These are phyloP conservation scores for Penicillium silybi DNA, from an alignment of 495 filamentous ascomycete genomes.

Conservation along the genomic window DNA sequence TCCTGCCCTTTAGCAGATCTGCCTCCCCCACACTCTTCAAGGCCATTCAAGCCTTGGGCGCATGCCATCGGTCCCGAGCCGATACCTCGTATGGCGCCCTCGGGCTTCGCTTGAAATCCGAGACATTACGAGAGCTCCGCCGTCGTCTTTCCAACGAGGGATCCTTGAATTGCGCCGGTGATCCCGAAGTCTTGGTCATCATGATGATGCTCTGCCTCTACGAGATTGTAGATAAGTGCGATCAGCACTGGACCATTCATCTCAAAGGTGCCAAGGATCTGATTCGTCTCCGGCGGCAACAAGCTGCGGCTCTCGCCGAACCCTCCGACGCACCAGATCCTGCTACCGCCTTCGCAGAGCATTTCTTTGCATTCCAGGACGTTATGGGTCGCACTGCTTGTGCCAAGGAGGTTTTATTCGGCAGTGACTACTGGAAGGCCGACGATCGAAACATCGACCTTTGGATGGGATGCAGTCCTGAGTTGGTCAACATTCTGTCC, in stretches of 20 bases:
- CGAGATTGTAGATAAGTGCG: conserved; percentile 45
- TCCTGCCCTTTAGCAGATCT: conserved; percentile 36
- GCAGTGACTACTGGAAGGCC: conserved; percentile 40
- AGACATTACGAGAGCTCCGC: conserved; percentile 37
- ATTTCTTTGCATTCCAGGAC: conserved; percentile 48
- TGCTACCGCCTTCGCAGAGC: conserved; percentile 37
- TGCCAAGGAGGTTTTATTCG: conserved; percentile 37
- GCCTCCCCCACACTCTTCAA: conserved; percentile 37
- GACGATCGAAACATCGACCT: conserved; percentile 34
- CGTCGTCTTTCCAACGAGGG: conserved; percentile 27
- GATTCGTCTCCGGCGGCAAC: conserved; percentile 35
- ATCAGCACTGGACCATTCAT: conserved; percentile 43
- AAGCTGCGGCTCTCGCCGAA: conserved; percentile 9
- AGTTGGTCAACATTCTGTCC: conserved; percentile 37
- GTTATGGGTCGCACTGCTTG: conserved; percentile 47
- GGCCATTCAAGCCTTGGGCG: conserved; percentile 38
- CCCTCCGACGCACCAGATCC: conserved; percentile 17
- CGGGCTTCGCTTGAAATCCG: conserved; percentile 36
- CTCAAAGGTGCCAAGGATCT: conserved; percentile 42
- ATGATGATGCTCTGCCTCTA: conserved; percentile 48
- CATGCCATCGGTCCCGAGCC: conserved; percentile 34
- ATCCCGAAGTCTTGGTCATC: conserved; percentile 39
- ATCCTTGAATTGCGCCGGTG: conserved; percentile 17
- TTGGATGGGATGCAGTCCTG: conserved; percentile 47
- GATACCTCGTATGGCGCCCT: conserved; percentile 27